Evolutionary conservation across 2,329 filamentous ascomycete species (phyloP), one percentile per base, ranked within the genome.

Genomic region (Rhinocladiella similis): DNA sequence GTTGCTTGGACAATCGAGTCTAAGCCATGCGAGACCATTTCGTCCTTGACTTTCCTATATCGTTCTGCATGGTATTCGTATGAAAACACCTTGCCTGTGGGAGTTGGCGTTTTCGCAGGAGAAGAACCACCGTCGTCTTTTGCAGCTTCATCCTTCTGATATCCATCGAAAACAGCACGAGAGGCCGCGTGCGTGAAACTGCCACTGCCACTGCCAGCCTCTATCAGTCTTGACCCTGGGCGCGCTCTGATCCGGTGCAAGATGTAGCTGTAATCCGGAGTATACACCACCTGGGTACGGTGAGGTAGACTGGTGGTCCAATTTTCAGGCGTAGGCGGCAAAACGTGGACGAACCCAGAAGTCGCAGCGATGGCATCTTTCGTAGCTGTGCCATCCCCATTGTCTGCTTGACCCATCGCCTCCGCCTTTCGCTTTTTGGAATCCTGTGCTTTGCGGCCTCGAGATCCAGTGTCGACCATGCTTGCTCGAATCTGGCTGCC

Each of bases 401-500:
- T 58, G 6, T 53, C 67, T 7, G 48, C 43, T 18, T 61, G 55
- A 4, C 51, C 68, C 62, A 75, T 76, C 60, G 71, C 72, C 48
- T 75, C 73, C 16, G 69, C 76, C 51, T 79, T 78, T 38, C 77
- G 78, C 42, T 66, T 65, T 59, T 83, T 80, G 41, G 73, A 76
- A 20, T 70, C 72, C 51, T 77, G 76, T 70, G 86, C 86, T 53
- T 82, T 78, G 72, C 87, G 88, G 33, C 91, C 91, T 65, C 91
- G 81, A n/a, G 91, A 94, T 12, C 92, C 91, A 0, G 92, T 97
- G 68, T 97, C 90, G 54, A 97, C 91, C 29, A 87, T 84, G 1
- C 91, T 96, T 6, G 94, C 94, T 46, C 90, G 83, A 19, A 97
- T 86, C 70, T 97, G 94, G 5, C 89, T 91, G 25, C 94, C 94